Evolutionary conservation across 495 filamentous ascomycete genomes (phyloP).

Genomic region (Niebla homalea): DNA sequence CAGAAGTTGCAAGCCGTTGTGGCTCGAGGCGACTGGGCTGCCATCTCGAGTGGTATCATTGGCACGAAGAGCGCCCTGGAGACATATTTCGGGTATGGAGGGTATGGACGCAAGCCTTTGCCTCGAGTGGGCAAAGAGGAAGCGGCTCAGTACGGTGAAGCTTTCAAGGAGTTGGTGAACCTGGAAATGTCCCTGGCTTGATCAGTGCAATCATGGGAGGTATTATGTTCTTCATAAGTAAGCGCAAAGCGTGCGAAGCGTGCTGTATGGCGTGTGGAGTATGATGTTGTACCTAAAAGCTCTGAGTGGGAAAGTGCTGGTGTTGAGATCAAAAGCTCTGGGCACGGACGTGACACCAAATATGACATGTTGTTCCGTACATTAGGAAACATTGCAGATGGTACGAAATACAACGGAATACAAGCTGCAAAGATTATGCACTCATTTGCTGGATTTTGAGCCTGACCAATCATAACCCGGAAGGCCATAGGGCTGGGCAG

Average conservation of each 20-base stretch:
- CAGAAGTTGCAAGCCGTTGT: constrained; percentile 66
- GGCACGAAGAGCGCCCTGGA: constrained; percentile 73
- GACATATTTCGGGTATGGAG: constrained; percentile 65
- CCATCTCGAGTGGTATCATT: constrained; percentile 75
- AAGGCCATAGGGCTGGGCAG: too few species aligned
- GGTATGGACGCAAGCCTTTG: constrained; percentile 61
- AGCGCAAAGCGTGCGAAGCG: neutral
- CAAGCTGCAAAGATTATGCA: too few species aligned
- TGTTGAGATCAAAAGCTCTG: neutral
- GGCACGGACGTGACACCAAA: too few species aligned
- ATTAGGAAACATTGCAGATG: too few species aligned
- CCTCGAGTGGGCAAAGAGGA: constrained; percentile 52
- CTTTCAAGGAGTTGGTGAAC: constrained; percentile 61
- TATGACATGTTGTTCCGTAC: too few species aligned
- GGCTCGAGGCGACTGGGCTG: constrained; percentile 74
- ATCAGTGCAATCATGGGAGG: constrained; percentile 8
- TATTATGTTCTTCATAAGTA: constrained; percentile 1
- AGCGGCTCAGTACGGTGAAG: constrained; percentile 47
- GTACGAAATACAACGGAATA: too few species aligned
- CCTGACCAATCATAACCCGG: too few species aligned
- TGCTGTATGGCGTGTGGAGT: constrained; percentile 3
- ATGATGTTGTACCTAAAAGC: neutral
- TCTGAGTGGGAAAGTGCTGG: neutral
- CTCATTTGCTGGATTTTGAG: too few species aligned
- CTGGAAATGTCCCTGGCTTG: constrained; percentile 43